These are phyloP conservation scores for Spatholobus suberectus DNA, from an alignment of 306 rosid genomes.

Conservation along the genomic window DNA sequence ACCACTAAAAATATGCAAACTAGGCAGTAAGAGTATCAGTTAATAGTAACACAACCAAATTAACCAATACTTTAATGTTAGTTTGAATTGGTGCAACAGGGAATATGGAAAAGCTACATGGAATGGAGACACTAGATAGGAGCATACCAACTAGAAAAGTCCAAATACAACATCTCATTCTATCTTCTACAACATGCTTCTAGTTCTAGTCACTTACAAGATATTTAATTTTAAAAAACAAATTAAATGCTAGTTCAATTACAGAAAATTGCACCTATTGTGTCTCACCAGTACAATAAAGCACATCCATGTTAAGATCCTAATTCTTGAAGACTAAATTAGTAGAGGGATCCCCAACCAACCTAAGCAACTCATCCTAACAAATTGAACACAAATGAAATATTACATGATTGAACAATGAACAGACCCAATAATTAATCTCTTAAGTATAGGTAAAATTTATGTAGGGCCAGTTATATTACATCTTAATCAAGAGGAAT, in stretches of 20 bases:
- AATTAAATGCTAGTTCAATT: slow-evolving; percentile 9
- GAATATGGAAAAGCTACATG: background rate
- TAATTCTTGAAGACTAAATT: slow-evolving; percentile 75
- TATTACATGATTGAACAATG: background rate
- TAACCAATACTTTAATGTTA: background rate
- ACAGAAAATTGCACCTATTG: slow-evolving; percentile 62
- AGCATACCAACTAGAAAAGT: slow-evolving; percentile 10
- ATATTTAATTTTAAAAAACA: background rate
- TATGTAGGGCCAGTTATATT: too few species aligned
- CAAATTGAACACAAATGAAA: slow-evolving; percentile 36
- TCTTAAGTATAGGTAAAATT: too few species aligned
- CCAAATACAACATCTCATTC: slow-evolving; percentile 14
- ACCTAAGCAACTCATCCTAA: slow-evolving; percentile 87
- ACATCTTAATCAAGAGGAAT: too few species aligned
- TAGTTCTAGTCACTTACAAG: background rate
- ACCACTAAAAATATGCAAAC: background rate
- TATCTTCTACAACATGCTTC: slow-evolving; percentile 1
- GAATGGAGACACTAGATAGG: background rate
- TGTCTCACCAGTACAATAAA: slow-evolving; percentile 89
- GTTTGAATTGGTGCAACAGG: background rate
- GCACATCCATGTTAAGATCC: slow-evolving; percentile 79
- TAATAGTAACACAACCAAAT: slow-evolving; percentile 13
- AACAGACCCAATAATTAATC: background rate
- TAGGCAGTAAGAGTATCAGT: background rate
- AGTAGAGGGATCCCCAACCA: slow-evolving; percentile 65